Evolutionary conservation across 805 yeast genomes (phyloP), one percentile per base, ranked within the genome.

Genomic region (Lachancea meyersii): DNA sequence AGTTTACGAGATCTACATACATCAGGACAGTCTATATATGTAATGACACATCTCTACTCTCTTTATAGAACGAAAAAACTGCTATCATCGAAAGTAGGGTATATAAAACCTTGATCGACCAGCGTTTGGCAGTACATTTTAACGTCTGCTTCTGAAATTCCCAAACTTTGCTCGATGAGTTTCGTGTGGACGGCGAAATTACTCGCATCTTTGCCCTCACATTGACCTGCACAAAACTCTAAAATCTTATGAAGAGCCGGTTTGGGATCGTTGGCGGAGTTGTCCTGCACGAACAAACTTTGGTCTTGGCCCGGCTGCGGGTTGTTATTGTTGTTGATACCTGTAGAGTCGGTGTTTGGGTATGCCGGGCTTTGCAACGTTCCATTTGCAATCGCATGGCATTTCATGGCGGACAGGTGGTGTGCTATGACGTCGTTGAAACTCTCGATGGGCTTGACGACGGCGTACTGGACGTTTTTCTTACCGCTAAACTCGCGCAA

Each of bases 181-280:
- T 72, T 75, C 10, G 77, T 67, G 18, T 86, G 87, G n/a, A 83
- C 87, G 51, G 91, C 91, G 57, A 83, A 88, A 10, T 52, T 40
- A 27, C 59, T 35, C 71, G 75, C 84, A 79, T 82, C 39, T 72
- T 66, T 47, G 20, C 59, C 62, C n/a, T 44, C 54, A 48, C 65
- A 61, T 67, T 42, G 81, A 63, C 56, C 74, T 67, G 46, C 73
- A 71, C 52, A 69, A 63, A 76, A 70, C 17, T 70, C 68, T 46
- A 70, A 63, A 41, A 80, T 70, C 51, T 60, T 67, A 38, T 77
- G 80, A 6, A 48, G 43, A n/a, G 67, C 54, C 31, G 54, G 58
- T 31, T 54, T 58, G 28, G 54, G 51, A 43, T 61, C 66, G 35
- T 49, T 45, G 7, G 54, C 55, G 17, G 66, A 53, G 24, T 65